phyloP scores from a whole-genome alignment of 1,284 basidiomycete genomes.

The Moniliophthora roreri region DNA sequence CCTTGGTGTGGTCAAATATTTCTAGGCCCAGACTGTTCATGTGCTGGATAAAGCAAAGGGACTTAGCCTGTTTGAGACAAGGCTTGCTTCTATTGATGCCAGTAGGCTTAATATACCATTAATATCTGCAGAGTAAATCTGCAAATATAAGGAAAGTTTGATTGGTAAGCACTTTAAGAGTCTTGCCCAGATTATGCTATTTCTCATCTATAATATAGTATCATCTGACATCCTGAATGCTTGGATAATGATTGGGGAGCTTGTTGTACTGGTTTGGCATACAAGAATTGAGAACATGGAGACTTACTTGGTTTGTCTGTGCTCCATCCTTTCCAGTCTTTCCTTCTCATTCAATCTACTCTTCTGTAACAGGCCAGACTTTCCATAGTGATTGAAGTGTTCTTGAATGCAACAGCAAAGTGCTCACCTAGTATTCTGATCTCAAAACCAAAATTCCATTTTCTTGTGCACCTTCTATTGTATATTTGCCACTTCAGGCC shows the following conservation, averaged over 20 bases:
- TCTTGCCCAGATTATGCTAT: constrained; percentile 22
- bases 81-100: constrained; percentile 17
- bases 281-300: constrained; percentile 21
- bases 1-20: constrained; percentile 35
- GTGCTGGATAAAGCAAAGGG: constrained; percentile 8
- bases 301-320: constrained; percentile 11
- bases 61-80: constrained; percentile 7
- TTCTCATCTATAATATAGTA: constrained; percentile 22
- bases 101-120: constrained; percentile 20
- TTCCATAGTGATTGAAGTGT: constrained; percentile 17
- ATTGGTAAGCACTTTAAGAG: constrained; percentile 31
- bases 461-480: constrained; percentile 19
- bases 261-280: constrained; percentile 23
- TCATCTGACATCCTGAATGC: constrained; percentile 10
- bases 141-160: constrained; percentile 22
- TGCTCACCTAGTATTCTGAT: constrained; percentile 19
- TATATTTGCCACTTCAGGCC: constrained; percentile 24
- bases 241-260: constrained; percentile 15
- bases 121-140: constrained; percentile 23
- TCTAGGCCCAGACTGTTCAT: constrained; percentile 23
- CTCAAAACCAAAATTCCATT: constrained; percentile 23
- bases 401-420: constrained; percentile 15
- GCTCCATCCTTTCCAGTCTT: background rate
- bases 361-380: background rate
- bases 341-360: constrained; percentile 1